Evolutionary conservation across 2,329 filamentous ascomycete species (phyloP).

Genomic region (Colletotrichum tabaci): DNA sequence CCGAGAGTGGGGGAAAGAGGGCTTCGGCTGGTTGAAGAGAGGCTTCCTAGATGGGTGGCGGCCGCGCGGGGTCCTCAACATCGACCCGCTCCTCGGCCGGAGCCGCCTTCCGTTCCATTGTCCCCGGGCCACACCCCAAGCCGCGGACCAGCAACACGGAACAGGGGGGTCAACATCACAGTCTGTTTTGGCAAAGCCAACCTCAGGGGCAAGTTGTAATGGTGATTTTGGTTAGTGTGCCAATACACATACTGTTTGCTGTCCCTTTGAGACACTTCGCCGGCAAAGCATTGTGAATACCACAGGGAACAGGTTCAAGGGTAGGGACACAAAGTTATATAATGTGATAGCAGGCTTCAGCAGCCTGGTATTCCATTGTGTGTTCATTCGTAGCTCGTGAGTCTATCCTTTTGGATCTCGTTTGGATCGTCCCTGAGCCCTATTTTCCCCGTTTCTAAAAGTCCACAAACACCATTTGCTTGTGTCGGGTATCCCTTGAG

Average conservation of each 20-base stretch:
- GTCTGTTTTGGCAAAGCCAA: background rate
- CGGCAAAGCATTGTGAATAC: background rate
- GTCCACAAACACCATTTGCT: conserved; percentile 39
- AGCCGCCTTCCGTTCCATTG: background rate
- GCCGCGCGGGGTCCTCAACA: background rate
- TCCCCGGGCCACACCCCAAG: background rate
- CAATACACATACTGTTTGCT: background rate
- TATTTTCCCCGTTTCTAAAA: conserved; percentile 34
- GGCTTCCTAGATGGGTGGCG: background rate
- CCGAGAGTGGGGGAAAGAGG: background rate
- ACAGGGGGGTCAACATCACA: background rate
- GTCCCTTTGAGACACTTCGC: background rate
- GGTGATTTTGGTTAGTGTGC: background rate
- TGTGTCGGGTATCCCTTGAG: conserved; percentile 39
- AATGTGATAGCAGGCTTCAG: conserved; percentile 12
- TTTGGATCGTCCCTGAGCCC: conserved; percentile 38
- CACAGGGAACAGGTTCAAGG: background rate
- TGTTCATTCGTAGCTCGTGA: conserved; percentile 46
- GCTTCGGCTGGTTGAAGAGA: background rate
- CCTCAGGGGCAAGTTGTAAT: background rate
- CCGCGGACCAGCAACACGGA: background rate
- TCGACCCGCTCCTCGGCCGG: background rate
- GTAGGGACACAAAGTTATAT: background rate
- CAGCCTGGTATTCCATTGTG: conserved; percentile 41
- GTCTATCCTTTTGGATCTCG: conserved; percentile 44